These are phyloP conservation scores for Pseudovirgaria hyperparasitica DNA, from an alignment of 2,329 filamentous ascomycete genomes.

Conservation along the genomic window DNA sequence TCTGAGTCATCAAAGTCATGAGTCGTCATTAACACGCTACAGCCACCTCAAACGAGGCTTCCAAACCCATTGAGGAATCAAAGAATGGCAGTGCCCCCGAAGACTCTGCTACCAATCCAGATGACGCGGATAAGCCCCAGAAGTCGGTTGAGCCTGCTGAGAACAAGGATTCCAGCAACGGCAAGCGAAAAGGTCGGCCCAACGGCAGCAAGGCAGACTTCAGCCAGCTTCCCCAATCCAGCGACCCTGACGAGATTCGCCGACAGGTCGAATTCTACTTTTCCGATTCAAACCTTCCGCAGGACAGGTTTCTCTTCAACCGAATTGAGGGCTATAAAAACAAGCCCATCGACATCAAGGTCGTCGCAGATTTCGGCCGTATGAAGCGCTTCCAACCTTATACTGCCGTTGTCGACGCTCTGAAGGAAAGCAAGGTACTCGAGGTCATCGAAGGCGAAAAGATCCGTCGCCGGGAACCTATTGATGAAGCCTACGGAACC, in stretches of 20 bases:
- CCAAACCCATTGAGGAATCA: no score
- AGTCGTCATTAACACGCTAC: no score
- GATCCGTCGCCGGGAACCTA: constrained; percentile 34
- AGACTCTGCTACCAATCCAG: constrained; percentile 6
- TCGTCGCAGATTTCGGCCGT: constrained; percentile 79
- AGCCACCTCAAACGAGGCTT: no score
- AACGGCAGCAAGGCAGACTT: constrained; percentile 17
- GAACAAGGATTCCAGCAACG: constrained; percentile 8
- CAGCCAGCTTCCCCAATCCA: constrained; percentile 49
- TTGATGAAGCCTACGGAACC: constrained; percentile 58
- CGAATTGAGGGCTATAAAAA: constrained; percentile 68
- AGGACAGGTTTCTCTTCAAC: constrained; percentile 77
- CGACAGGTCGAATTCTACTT: constrained; percentile 96
- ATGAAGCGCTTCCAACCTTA: constrained; percentile 93
- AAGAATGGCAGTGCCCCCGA: neutral
- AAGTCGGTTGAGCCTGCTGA: constrained; percentile 9
- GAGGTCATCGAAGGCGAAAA: constrained; percentile 61
- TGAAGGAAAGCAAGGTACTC: constrained; percentile 64
- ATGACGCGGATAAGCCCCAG: constrained; percentile 5
- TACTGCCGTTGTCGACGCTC: constrained; percentile 66
- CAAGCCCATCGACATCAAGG: constrained; percentile 64
- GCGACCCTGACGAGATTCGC: constrained; percentile 70
- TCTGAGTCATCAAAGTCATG: no score
- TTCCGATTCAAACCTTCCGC: constrained; percentile 76
- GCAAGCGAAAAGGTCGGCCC: constrained; percentile 2